Base-by-base conservation (phyloP, 2,329 filamentous ascomycete species). In the Fusarium clavum region DNA sequence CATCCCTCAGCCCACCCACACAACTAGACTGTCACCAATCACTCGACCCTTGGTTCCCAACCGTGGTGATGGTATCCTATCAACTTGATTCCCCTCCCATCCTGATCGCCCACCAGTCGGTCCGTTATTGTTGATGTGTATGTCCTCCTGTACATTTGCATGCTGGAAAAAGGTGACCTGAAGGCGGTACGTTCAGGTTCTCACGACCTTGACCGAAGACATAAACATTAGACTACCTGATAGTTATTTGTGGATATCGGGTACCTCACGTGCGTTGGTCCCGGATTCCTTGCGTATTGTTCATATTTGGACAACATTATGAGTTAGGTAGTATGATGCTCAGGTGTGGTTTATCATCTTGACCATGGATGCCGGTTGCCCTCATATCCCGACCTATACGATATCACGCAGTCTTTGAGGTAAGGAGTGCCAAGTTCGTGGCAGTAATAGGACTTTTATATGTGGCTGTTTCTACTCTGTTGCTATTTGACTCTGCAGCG, bases 51-150 rank as follows among this genome's bases (percentile, higher is more conserved):
- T 63, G 61, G 60, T 48, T 53, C 57, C 63, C 72, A 77, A 76
- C 75, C 75, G 69, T 46, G 59, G 60, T 57, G 64, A 64, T 62
- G 73, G 75, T 76, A 76, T 74, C 74, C 75, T 76, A 76, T 76
- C 75, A 76, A 56, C 67, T 70, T 55, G 62, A 54, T 67, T 49
- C 62, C 51, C 62, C 53, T 64, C 61, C 65, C 61, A 53, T 67
- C 59, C 54, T 44, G 58, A 61, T 68, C 64, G 61, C 54, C 63
- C 41, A 54, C 65, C 61, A 77, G 71, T 77, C 75, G 75, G 75
- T 67, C 75, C 75, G 76, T 77, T 76, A 53, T 69, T 57, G 53
- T 61, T 34, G 53, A 57, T 40, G 60, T 56, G 56, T 40, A 62
- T 56, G 56, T 40, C 13, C 30, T 25, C 61, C 29, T 25, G 29